Evolutionary conservation across 2,329 filamentous ascomycete species (phyloP), one percentile per base, ranked within the genome.

Genomic region (Beauveria caledonica): DNA sequence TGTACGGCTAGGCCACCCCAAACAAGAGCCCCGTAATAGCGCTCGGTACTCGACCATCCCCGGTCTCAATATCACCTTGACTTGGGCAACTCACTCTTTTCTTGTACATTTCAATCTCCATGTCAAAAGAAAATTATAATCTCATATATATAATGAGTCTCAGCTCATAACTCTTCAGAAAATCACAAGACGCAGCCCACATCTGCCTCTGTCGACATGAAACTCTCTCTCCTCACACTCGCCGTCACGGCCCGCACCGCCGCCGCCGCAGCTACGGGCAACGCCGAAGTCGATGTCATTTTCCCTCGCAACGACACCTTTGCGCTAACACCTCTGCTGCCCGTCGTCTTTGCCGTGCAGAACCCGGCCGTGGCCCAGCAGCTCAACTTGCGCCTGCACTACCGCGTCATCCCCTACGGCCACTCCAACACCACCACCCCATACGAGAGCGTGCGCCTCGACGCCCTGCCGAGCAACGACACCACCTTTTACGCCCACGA

Each of bases 301-400:
- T 58, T 58, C 21, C 56, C 56, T 50, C 46, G 46, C 44, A 58
- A 58, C 36, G 56, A 44, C 29, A 58, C 56, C 5, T 58, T 58
- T 50, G 46, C 56, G 25, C 46, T 46, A 23, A 58, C 39, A 6
- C 44, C 36, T 15, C 21, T 58, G 21, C 11, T 58, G 23, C 56
- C 56, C 46, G 23, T 58, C 23, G 56, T 58, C 33, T 58, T 58
- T 48, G 56, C 56, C 46, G 23, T 58, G 4, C 56, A 50, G 29
- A 58, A 58, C 46, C 56, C 56, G 33, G 29, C 11, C 13, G 29
- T 49, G 11, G 56, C 46, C 10, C 45, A 36, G 17, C 29, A 40
- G 19, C 46, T 58, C 33, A 42, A 58, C 23, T 29, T 50, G n/a
- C 45, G 36, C 6, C 56, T 58, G 11, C 8, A 42, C 29, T 58